Base-by-base conservation (phyloP, 495 filamentous ascomycete species). In the Lichenothelia convexa region DNA sequence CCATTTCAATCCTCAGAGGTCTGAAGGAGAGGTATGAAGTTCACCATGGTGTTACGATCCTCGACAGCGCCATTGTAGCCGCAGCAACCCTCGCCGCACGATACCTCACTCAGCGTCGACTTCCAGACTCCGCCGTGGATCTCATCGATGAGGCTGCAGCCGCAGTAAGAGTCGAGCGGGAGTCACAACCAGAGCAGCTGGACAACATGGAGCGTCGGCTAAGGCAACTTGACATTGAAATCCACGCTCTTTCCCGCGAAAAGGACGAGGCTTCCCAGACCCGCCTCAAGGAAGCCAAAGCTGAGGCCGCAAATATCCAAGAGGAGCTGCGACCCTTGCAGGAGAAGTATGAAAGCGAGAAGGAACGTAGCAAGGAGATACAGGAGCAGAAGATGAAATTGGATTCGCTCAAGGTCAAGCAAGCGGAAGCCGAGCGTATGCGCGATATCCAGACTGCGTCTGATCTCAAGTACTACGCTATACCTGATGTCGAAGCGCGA, bases 21-120 rank as follows among this genome's bases (percentile, higher is more conserved):
- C 60, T 97, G 39, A 95, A 95, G 59, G 87, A 94, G 50, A 82
- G 83, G 48, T 97, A 93, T 56, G 89, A 97, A 55, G 81, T 91
- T 13, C 89, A 97, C 60, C 89, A 97, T 56, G 84, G 85, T 70
- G 91, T 97, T 51, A 93, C 70, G 49, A 94, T 97, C 47, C 66
- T 83, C 8, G 89, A 97, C 46, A 78, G 73, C 46, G 87, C 89
- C 45, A 85, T 97, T 41, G 86, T 97, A 5, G 63, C 84, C 26
- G 80, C 91, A 8, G 85, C 89, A 9, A 87, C 68, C 15, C 72
- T 95, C 12, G 89, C 89, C 19, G 75, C 84, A 21, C 76, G 89
- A 13, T 97, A 95, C 43, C 69, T 97, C 21, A 95, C 89, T 2
- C 73, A 73, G 21, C 72, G 89, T 36, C 74, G 89, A 49, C 72